phyloP scores from a whole-genome alignment of 306 rosid genomes.

The Quercus bicolor region DNA sequence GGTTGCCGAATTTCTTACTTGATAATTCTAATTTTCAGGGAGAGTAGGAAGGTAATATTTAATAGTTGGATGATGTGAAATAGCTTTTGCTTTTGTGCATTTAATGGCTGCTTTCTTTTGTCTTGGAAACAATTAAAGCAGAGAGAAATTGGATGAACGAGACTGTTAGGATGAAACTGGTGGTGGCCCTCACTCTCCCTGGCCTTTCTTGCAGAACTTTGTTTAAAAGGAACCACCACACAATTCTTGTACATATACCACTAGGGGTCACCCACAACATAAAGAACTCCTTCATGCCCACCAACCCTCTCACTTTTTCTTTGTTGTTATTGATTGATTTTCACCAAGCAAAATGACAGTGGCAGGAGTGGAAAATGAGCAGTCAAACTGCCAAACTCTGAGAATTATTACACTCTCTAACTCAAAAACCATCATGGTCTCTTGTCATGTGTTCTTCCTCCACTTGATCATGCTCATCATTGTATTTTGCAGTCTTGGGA shows the following conservation, averaged over 20 bases:
- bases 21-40: not conserved
- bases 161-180: not conserved
- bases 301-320: not conserved
- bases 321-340: not conserved
- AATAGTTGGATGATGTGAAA: not conserved
- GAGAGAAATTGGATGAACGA: not conserved
- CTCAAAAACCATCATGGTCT: constrained; percentile 30
- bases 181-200: constrained; percentile 9
- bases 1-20: too few species aligned
- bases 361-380: not conserved
- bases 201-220: not conserved
- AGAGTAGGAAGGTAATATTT: not conserved
- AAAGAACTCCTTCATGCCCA: not conserved
- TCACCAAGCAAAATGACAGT: constrained; percentile 6
- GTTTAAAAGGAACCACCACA: not conserved
- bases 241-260: not conserved
- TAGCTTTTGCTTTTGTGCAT: constrained; percentile 22
- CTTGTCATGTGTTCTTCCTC: constrained; percentile 33
- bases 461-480: constrained; percentile 26
- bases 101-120: constrained; percentile 22
- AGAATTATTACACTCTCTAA: not conserved
- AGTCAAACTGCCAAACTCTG: not conserved
- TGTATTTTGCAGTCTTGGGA: constrained; percentile 26
- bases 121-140: constrained; percentile 2
- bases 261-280: not conserved